Percentiles rank a stretch among this genome's conserved stretches.
These are phyloP conservation scores for Pseudoperonospora humuli DNA, from an alignment of 352 stramenopile species.

Conservation along the genomic window DNA sequence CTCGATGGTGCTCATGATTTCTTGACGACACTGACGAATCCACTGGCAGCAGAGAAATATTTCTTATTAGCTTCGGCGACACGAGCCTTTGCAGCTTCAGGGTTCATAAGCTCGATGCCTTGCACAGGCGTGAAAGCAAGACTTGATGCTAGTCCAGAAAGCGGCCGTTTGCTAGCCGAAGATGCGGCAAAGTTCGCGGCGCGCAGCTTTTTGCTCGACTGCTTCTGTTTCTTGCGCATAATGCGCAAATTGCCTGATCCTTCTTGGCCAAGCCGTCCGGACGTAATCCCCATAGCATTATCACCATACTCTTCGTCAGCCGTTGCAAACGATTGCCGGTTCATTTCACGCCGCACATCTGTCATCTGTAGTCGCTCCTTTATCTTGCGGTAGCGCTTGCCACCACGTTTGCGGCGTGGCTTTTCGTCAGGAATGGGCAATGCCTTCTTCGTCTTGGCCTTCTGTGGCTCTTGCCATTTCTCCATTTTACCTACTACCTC, in stretches of 20 bases:
- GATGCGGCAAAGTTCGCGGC: slow-evolving; percentile 77
- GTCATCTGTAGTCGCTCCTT: slow-evolving; percentile 98
- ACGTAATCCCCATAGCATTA: slow-evolving; percentile 96
- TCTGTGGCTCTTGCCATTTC: slow-evolving; percentile 96
- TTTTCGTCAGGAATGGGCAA: slow-evolving; percentile 95
- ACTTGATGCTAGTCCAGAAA: slow-evolving; percentile 90
- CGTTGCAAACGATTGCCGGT: slow-evolving; percentile 92
- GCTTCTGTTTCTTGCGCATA: slow-evolving; percentile 86
- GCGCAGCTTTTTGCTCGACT: slow-evolving; percentile 89
- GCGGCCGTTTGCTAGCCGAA: slow-evolving; percentile 36
- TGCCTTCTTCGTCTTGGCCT: slow-evolving; percentile 95
- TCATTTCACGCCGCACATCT: slow-evolving; percentile 95
- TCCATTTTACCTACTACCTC: slow-evolving; percentile 93
- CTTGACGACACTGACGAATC: slow-evolving; percentile 93
- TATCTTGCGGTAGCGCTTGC: slow-evolving; percentile 92
- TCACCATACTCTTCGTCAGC: slow-evolving; percentile 95
- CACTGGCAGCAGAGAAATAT: slow-evolving; percentile 93
- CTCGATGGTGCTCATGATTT: slow-evolving; percentile 29
- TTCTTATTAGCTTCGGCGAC: slow-evolving; percentile 95
- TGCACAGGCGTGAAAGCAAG: slow-evolving; percentile 97
- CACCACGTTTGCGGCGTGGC: slow-evolving; percentile 89
- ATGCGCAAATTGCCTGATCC: slow-evolving; percentile 85
- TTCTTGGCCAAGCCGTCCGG: slow-evolving; percentile 87
- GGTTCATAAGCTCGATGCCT: slow-evolving; percentile 96
- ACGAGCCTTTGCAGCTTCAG: slow-evolving; percentile 87